A percentile compares a stretch with the other conserved stretches of the same genome.
Conservation (phyloP, 306 rosid species). For the Fagus crenata region DNA sequence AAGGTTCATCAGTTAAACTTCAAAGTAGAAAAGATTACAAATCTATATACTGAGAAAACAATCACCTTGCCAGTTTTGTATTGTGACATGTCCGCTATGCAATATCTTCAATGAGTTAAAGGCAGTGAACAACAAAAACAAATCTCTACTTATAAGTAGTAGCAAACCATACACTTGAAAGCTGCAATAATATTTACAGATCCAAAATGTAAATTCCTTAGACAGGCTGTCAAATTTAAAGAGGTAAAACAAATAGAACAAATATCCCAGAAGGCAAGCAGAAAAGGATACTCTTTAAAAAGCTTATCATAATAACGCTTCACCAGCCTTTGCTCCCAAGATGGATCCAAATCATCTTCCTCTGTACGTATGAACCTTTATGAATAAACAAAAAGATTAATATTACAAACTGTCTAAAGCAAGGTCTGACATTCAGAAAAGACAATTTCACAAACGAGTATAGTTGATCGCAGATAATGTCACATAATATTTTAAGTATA, state of each 20-base stretch:
- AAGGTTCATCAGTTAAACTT: not conserved
- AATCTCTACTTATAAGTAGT: not conserved
- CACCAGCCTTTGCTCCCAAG: constrained; percentile 98
- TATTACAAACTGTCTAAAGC: not conserved
- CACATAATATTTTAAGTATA: not conserved
- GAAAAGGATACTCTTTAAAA: constrained; percentile 93
- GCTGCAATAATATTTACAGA: too few species aligned
- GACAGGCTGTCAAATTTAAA: too few species aligned
- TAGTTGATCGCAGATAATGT: not conserved
- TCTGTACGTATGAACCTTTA: constrained; percentile 87
- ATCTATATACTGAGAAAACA: not conserved
- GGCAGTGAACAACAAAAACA: constrained; percentile 42
- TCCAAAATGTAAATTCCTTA: too few species aligned
- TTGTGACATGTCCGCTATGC: constrained; percentile 97
- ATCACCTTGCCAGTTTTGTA: constrained; percentile 91
- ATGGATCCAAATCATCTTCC: constrained; percentile 86
- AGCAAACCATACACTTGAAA: too few species aligned
- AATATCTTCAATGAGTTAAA: constrained; percentile 71
- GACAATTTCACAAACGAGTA: not conserved
- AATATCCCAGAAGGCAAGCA: too few species aligned
- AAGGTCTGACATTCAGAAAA: not conserved
- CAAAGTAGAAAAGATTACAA: not conserved
- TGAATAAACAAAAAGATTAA: not conserved
- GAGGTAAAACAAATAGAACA: too few species aligned
- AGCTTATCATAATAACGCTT: constrained; percentile 90